Percentiles rank a stretch among this genome's conserved stretches.
These are phyloP conservation scores for Xylariaceae sp. DNA, from an alignment of 2,329 filamentous ascomycete species.

Conservation along the genomic window DNA sequence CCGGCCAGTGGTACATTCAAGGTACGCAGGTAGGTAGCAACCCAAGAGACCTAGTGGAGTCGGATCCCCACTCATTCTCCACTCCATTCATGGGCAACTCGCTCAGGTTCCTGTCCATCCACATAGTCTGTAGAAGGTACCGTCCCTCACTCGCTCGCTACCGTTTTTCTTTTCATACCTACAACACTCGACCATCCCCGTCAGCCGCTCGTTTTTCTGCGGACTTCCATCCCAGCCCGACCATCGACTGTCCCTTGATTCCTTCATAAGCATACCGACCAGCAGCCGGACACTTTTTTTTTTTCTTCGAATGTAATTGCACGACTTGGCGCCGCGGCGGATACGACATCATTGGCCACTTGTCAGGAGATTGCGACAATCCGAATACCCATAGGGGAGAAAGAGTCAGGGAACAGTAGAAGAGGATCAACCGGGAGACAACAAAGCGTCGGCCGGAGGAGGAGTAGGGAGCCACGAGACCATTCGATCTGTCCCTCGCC, in stretches of 20 bases:
- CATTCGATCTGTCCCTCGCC: not conserved
- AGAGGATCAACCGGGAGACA: not conserved
- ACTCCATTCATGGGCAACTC: not conserved
- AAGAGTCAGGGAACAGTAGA: conserved; percentile 3
- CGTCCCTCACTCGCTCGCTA: conserved; percentile 12
- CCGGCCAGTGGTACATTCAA: too few species aligned
- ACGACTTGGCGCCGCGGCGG: conserved; percentile 8
- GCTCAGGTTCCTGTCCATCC: conserved; percentile 6
- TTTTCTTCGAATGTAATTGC: conserved; percentile 10
- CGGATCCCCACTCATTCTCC: conserved; percentile 1
- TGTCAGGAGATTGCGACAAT: conserved; percentile 9
- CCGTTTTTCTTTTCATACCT: conserved; percentile 13
- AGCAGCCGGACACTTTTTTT: conserved; percentile 2
- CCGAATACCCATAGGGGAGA: not conserved
- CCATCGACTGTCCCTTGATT: conserved; percentile 6
- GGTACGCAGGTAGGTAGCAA: too few species aligned
- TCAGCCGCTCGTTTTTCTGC: conserved; percentile 14
- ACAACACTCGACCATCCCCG: conserved; percentile 16
- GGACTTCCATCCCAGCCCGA: conserved; percentile 16
- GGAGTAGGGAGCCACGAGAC: not conserved
- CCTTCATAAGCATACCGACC: not conserved
- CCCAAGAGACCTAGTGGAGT: not conserved
- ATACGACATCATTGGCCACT: conserved; percentile 8
- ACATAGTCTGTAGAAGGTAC: not conserved
- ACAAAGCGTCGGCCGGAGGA: not conserved